Base-by-base conservation (phyloP, 805 yeast genomes). In the Hanseniaspora thailandica region DNA sequence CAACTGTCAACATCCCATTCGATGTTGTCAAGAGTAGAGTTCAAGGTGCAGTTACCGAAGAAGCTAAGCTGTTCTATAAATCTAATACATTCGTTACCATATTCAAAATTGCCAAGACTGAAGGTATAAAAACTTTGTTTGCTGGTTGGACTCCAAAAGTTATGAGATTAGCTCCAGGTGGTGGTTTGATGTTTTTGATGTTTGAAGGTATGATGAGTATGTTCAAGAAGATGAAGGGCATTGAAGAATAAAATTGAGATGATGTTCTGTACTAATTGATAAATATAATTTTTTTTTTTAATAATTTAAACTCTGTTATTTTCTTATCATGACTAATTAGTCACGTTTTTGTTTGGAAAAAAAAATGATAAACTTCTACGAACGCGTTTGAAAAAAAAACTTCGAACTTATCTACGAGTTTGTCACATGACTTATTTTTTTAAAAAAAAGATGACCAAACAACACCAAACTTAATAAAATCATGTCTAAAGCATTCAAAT, bases 131-230 rank as follows among this genome's bases (percentile, higher is more conserved):
- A 47, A 96, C 97, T 7, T 76, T 93, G 55, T 90, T 89, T 71
- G 90, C 89, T 73, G 98, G 98, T 39, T 90, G 93, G 78, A 66
- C 89, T 58, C 99, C 99, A 60, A 93, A 93, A 75, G 97, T 93
- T 12, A 75, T 93, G 65, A 82, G 99, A 77, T 76, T 93, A 60
- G 98, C 97, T 46, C 98, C 99, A 57, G 99, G 99, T 65, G 99
- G 99, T 68, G 99, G 99, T 74, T 88, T 93, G 60, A 73, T 93
- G 64, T 76, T 93, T 67, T 97, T 93, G 47, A 98, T 93, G n/a
- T 93, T 88, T 76, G 87, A 96, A 43, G 75, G 87, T 23, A 81
- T 89, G 58, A 88, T 89, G 94, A 96, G 89, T 67, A 86, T 87
- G 73, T 93, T 93, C 76, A 79, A 89, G 73, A 44, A 41, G n/a